Evolutionary conservation across 2,329 filamentous ascomycete species (phyloP), one percentile per base, ranked within the genome.

Genomic region (Phialemonium atrogriseum): DNA sequence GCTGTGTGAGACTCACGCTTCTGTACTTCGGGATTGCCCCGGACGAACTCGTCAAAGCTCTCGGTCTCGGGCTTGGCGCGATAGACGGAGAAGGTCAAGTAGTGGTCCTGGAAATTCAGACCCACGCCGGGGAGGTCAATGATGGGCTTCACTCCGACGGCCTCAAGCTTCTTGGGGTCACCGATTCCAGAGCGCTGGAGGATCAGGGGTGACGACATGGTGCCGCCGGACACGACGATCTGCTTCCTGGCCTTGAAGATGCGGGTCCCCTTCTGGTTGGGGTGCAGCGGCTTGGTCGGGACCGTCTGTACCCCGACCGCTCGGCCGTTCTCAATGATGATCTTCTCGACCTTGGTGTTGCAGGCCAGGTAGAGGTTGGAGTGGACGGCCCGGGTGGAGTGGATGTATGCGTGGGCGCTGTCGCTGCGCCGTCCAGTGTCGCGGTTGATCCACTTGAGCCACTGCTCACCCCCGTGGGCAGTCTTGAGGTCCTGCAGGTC

Each of bases 361-460:
- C 69, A 74, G 35, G 77, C 70, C 11, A 87, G 62, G 47, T 86
- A 83, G 29, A 87, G 55, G 50, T 86, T 87, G 40, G 68, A 66
- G 51, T 84, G 66, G 23, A 79, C 70, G 2, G 80, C 67, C 30
- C 83, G 72, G 5, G 83, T 88, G 32, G 78, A 76, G 55, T 89
- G 84, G 38, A 89, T 66, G 44, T 88, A 88, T 3, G 76, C 81
- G 47, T 86, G 82, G 6, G 83, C 83, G 33, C 77, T 80, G 56
- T 88, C 83, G 37, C 77, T 82, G 36, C 83, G 79, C 30, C 83
- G 75, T 26, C 82, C 82, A 48, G 71, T 75, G 54, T 73, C 74
- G 37, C 73, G 70, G 48, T 88, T 87, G 56, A 88, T 87, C 83
- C 83, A 88, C 58, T 88, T 87, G 34, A 88, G 61, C 83, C 83